A percentile compares a stretch with the other conserved stretches of the same genome.
These are phyloP conservation scores for Naganishia onofrii DNA, from an alignment of 768 basidiomycete species.

Conservation along the genomic window DNA sequence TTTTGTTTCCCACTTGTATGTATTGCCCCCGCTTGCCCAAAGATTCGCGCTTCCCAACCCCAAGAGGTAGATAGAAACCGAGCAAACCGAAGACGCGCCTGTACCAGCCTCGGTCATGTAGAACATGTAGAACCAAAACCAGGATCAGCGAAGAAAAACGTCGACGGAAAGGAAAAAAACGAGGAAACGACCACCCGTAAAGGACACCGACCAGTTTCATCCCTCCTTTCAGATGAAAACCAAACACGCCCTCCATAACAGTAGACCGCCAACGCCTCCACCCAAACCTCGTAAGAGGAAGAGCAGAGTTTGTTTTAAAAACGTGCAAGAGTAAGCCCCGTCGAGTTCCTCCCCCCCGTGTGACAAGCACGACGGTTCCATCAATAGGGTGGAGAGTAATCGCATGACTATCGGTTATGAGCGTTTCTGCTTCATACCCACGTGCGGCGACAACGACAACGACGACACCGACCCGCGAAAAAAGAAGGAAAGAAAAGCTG, in stretches of 20 bases:
- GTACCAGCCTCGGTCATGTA: background rate
- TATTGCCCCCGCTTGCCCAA: background rate
- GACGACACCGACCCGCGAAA: too few species aligned
- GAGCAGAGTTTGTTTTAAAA: background rate
- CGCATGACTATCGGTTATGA: conserved; percentile 30
- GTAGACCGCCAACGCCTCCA: conserved; percentile 10
- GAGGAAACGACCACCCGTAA: conserved; percentile 1
- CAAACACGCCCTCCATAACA: too few species aligned
- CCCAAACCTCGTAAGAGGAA: too few species aligned
- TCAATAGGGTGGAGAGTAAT: conserved; percentile 17
- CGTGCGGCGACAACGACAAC: too few species aligned
- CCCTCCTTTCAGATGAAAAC: background rate
- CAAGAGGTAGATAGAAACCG: too few species aligned
- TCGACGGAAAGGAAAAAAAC: conserved; percentile 18
- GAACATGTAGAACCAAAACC: background rate
- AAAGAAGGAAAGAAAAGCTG: too few species aligned
- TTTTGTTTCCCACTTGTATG: too few species aligned
- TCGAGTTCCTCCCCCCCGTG: conserved; percentile 25
- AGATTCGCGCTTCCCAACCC: too few species aligned
- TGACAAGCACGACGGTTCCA: background rate
- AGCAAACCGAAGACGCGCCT: background rate
- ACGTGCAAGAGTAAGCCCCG: conserved; percentile 34
- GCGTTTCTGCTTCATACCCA: conserved; percentile 5
- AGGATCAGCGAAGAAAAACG: conserved; percentile 5
- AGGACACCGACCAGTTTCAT: background rate